These are phyloP conservation scores for Aspergillus indologenus DNA, from an alignment of 495 filamentous ascomycete species.

Conservation along the genomic window DNA sequence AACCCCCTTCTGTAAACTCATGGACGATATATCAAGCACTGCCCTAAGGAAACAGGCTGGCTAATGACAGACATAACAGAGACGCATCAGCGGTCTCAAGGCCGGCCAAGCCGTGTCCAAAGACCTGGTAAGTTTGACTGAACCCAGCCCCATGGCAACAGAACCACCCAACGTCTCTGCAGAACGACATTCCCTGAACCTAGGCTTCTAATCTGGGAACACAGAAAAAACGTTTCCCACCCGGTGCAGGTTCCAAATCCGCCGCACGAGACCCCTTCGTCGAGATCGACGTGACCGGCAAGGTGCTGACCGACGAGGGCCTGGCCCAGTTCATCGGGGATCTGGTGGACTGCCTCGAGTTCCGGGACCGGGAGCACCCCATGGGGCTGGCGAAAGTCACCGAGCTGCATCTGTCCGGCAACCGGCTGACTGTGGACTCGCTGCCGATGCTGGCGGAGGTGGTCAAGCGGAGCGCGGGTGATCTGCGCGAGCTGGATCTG, in stretches of 20 bases:
- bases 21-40: background rate
- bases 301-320: slow-evolving; percentile 42
- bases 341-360: slow-evolving; percentile 35
- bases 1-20: background rate
- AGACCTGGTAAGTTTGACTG: slow-evolving; percentile 36
- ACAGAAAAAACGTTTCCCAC: slow-evolving; percentile 40
- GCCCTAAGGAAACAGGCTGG: background rate
- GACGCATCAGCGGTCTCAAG: slow-evolving; percentile 43
- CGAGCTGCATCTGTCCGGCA: slow-evolving; percentile 44
- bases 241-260: slow-evolving; percentile 30
- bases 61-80: slow-evolving; percentile 21
- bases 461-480: slow-evolving; percentile 33
- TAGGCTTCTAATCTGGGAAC: background rate
- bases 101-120: slow-evolving; percentile 43
- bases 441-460: slow-evolving; percentile 39
- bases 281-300: slow-evolving; percentile 47
- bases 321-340: slow-evolving; percentile 39
- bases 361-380: slow-evolving; percentile 25
- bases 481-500: slow-evolving; percentile 47
- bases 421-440: slow-evolving; percentile 36
- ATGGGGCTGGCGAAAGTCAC: slow-evolving; percentile 37
- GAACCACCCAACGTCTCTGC: slow-evolving; percentile 6
- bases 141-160: slow-evolving; percentile 8
- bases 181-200: background rate
- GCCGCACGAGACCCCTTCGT: slow-evolving; percentile 36